Evolutionary conservation across 2,329 filamentous ascomycete species (phyloP).

Genomic region (Fusarium papillatum): DNA sequence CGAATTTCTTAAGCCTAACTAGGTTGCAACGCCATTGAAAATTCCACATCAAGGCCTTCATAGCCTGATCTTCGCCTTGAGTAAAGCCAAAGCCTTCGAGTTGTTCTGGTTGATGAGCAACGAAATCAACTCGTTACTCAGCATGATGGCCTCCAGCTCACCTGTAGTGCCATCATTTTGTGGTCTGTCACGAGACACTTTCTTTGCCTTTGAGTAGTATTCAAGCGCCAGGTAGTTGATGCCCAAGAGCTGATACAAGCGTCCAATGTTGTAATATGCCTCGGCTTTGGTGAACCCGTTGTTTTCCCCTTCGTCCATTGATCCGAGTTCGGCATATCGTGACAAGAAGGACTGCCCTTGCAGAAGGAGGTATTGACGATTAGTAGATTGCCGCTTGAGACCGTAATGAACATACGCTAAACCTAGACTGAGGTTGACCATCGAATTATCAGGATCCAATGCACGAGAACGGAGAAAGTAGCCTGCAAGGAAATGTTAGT

Average conservation of each 20-base stretch:
- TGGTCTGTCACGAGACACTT: constrained; percentile 2
- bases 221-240: constrained; percentile 71
- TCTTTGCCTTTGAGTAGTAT: constrained; percentile 70
- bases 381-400: constrained; percentile 90
- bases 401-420: constrained; percentile 90
- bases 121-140: constrained; percentile 50
- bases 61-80: constrained; percentile 45
- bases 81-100: constrained; percentile 41
- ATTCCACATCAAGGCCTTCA: constrained; percentile 9
- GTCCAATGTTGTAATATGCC: constrained; percentile 55
- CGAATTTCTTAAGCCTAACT: background rate
- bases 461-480: constrained; percentile 88
- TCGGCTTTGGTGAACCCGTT: constrained; percentile 42
- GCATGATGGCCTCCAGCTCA: constrained; percentile 47
- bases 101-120: constrained; percentile 48
- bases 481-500: constrained; percentile 55
- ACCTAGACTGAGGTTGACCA: constrained; percentile 85
- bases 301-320: background rate
- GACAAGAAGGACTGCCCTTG: constrained; percentile 87
- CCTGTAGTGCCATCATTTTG: constrained; percentile 8
- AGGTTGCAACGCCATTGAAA: background rate
- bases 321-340: constrained; percentile 46
- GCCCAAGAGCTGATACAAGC: constrained; percentile 54
- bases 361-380: constrained; percentile 87
- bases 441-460: constrained; percentile 81